Evolutionary conservation across 2,329 filamentous ascomycete species (phyloP), one percentile per base, ranked within the genome.

Genomic region (Arthrobotrys musiformis): DNA sequence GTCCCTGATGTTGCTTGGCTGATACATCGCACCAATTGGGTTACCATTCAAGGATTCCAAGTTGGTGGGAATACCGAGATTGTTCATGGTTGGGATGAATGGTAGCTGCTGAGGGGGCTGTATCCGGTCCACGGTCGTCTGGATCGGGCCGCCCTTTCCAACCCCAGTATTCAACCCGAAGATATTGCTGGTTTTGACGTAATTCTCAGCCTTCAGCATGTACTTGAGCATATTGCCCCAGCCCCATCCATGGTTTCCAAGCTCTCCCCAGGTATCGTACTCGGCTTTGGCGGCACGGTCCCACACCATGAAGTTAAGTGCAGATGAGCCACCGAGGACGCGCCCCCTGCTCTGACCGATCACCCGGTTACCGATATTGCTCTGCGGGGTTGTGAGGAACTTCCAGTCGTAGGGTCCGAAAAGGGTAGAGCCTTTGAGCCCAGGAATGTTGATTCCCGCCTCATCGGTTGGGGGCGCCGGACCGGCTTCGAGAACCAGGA

Each of bases 301-400:
- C 73, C 86, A 86, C 11, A 84, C 84, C 85, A 86, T 85, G 22
- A 85, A 85, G 83, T 86, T 86, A 56, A 85, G 76, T 28, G 84
- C 80, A 0, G 83, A 84, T 28, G 84, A 83, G 3, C 85, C 84
- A 2, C 85, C 70, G 82, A 84, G 0, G 82, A 85, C 76, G 82
- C 84, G 35, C 82, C 85, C 15, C 82, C 19, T 81, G 1, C 80
- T 75, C 11, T 84, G 79, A 11, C 54, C 79, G 28, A 80, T 72
- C 6, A 52, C 66, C 0, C 86, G 83, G 15, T 82, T 82, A n/a
- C 84, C 83, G 2, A 86, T 83, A n/a, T 81, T 79, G 1, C 80
- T 50, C 66, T 86, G 86, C 0, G 84, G 81, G 9, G 82, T 81
- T 0, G 86, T 85, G 6, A 84, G 83, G 26, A 81, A 79, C 68